Evolutionary conservation across 768 basidiomycete species (phyloP).

Genomic region (Wakefieldia striispora): DNA sequence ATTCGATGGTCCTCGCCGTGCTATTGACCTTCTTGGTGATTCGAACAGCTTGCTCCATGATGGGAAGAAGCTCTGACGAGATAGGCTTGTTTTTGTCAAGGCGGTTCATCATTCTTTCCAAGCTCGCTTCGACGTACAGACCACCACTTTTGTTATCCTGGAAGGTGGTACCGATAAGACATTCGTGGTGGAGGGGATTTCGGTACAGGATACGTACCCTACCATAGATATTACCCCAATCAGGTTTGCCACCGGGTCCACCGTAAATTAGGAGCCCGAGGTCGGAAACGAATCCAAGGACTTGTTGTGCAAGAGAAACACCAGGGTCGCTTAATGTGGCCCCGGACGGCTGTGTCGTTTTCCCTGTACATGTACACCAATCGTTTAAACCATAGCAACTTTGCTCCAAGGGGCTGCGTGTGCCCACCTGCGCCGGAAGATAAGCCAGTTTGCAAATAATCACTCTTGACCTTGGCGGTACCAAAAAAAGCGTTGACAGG

Average conservation of each 20-base stretch:
- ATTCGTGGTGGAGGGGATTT: neutral
- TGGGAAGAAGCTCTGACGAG: slow-evolving; percentile 13
- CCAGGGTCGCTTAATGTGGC: slow-evolving; percentile 12
- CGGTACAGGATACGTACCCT: slow-evolving; percentile 2
- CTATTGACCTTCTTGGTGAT: slow-evolving; percentile 3
- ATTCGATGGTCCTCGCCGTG: slow-evolving; percentile 4
- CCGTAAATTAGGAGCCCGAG: slow-evolving; percentile 12
- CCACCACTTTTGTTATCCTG: slow-evolving; percentile 14
- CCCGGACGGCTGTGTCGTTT: slow-evolving; percentile 9
- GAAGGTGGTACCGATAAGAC: neutral
- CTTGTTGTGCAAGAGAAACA: slow-evolving; percentile 5
- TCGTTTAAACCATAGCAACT: neutral
- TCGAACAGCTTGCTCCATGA: neutral
- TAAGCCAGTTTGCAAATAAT: slow-evolving; percentile 11
- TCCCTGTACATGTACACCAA: neutral
- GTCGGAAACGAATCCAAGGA: slow-evolving; percentile 7
- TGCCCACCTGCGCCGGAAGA: neutral
- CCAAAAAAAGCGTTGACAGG: slow-evolving; percentile 12
- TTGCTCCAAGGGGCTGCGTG: neutral
- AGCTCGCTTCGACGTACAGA: slow-evolving; percentile 14
- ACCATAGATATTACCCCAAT: slow-evolving; percentile 15
- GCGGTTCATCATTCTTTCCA: slow-evolving; percentile 10
- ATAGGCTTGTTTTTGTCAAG: slow-evolving; percentile 15
- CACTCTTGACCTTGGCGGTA: slow-evolving; percentile 8
- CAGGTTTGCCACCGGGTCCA: slow-evolving; percentile 11